Base-by-base conservation (phyloP, 768 basidiomycete genomes). In the Russula sp. region DNA sequence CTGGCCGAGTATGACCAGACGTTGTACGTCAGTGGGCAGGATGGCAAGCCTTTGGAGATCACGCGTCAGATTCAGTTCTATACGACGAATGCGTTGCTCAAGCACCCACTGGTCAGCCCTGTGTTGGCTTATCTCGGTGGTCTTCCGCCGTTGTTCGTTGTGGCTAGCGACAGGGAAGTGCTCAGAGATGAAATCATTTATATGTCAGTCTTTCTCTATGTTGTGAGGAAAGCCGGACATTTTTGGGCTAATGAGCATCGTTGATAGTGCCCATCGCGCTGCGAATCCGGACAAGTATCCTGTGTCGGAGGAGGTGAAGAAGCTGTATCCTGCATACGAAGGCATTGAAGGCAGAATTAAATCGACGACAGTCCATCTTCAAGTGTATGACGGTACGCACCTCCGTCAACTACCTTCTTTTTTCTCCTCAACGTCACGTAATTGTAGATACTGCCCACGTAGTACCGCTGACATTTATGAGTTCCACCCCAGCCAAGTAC, bases 101-200 rank as follows among this genome's bases (percentile, higher is more conserved):
- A 70, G 1, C 91, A 95, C 71, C 94, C 94, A 2, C 79, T 94
- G 48, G 83, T 98, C 45, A 94, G 91, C 65, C 88, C 94, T 0
- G 84, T 81, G 13, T 71, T 89, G 66, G 83, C 83, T 0, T 95
- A 94, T 73, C 80, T 99, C 7, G 96, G 96, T 3, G 95, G 95
- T 1, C 74, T 99, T 0, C 92, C 92, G 1, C 96, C 96, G 8
- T 71, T 98, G 51, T 76, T 93, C 34, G 74, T 99, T 63, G 84
- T 94, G 66, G 88, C 86, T 1, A 86, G 96, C 48, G 90, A 97
- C 61, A 89, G 88, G 70, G 96, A 98, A 74, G 92, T 96, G 0
- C 75, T 98, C 44, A 79, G 94, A 55, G 96, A 98, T 70, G 96
- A 98, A 72, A 85, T 91, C 49, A 83, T 97, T 22, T 97, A 92